Percentiles rank a stretch among this genome's conserved stretches.
Conservation (phyloP, 805 yeast genomes). For the Ogataea populi-albae region DNA sequence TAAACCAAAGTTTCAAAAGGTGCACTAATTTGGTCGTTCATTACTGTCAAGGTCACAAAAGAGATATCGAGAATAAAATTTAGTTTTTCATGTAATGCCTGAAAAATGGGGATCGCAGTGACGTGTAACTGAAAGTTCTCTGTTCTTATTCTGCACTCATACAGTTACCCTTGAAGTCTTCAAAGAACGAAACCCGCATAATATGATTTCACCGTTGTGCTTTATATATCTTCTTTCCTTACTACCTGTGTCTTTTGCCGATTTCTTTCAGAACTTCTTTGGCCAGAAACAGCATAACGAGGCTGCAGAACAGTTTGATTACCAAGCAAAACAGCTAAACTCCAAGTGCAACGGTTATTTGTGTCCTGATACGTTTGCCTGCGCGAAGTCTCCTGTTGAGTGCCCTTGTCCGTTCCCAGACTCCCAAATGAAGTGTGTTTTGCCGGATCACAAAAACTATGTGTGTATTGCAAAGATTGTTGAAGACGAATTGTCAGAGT, state of each 20-base stretch:
- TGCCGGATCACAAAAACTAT: slow-evolving; percentile 63
- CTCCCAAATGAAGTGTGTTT: slow-evolving; percentile 75
- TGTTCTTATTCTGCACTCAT: no score
- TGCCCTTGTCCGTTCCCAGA: slow-evolving; percentile 93
- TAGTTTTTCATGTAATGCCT: no score
- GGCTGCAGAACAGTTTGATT: slow-evolving; percentile 34
- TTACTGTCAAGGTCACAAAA: no score
- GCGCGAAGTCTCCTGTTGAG: slow-evolving; percentile 65
- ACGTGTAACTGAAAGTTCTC: no score
- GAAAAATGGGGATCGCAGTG: no score
- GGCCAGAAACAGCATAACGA: slow-evolving; percentile 27
- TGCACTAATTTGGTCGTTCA: no score
- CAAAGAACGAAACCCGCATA: no score
- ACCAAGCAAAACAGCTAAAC: slow-evolving; percentile 38
- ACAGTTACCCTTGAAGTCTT: no score
- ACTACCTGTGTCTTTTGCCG: slow-evolving; percentile 15
- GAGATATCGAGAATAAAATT: no score
- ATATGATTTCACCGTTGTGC: no score
- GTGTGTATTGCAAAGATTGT: slow-evolving; percentile 84
- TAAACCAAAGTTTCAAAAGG: no score
- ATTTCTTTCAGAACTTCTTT: slow-evolving; percentile 25
- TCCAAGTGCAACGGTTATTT: slow-evolving; percentile 60
- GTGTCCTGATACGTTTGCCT: slow-evolving; percentile 79
- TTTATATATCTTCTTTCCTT: no score
- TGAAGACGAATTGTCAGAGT: slow-evolving; percentile 26